Evolutionary conservation across 768 basidiomycete species (phyloP).

Genomic region (Pleurotus eryngii): DNA sequence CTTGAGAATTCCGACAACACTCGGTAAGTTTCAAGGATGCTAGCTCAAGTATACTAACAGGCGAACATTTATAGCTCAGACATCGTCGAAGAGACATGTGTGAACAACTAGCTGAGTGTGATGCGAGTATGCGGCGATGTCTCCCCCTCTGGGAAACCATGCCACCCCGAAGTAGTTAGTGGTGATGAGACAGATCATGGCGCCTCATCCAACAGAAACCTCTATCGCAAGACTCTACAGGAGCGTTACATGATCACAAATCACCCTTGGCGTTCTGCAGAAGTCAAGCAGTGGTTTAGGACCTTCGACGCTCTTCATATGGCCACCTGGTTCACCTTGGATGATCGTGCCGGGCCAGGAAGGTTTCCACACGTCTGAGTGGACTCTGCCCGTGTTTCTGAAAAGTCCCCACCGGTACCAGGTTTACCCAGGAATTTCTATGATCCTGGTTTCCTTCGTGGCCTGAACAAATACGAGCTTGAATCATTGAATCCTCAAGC

Average conservation of each 20-base stretch:
- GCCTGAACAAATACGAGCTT: conserved; percentile 1
- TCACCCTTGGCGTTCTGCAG: conserved; percentile 2
- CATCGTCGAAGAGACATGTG: not conserved
- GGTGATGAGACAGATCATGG: not conserved
- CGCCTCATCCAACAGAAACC: not conserved
- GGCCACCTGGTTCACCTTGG: conserved; percentile 3
- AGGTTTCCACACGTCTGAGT: conserved; percentile 9
- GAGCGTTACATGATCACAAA: conserved; percentile 4
- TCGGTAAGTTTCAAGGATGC: no score
- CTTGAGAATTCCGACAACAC: no score
- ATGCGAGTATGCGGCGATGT: not conserved
- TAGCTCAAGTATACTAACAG: no score
- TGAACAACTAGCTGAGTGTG: not conserved
- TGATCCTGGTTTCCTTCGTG: conserved; percentile 5
- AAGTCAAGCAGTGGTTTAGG: conserved; percentile 1
- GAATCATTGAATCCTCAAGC: not conserved
- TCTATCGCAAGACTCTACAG: not conserved
- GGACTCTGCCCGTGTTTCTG: not conserved
- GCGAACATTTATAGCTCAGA: not conserved
- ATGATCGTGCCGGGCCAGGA: conserved; percentile 4
- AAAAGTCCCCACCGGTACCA: not conserved
- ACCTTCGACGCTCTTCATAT: conserved; percentile 9
- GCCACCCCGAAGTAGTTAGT: not conserved
- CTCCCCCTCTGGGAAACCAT: not conserved
- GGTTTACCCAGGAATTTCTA: conserved; percentile 12